Evolutionary conservation across 1,284 basidiomycete genomes (phyloP).

Genomic region (Ceratobasidium theobromae): DNA sequence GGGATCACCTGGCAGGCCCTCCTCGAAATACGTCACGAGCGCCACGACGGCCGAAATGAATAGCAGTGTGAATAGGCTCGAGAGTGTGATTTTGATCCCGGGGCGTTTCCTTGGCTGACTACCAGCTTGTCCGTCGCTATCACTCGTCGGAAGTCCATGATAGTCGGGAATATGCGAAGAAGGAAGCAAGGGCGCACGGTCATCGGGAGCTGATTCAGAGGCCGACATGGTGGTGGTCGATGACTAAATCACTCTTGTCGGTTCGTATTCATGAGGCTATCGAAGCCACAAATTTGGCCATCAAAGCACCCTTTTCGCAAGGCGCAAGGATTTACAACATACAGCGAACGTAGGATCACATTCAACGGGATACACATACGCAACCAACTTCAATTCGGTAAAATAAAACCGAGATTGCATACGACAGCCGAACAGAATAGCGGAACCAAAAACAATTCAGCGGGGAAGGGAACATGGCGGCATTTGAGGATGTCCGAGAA

Average conservation of each 20-base stretch:
- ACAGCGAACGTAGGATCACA: not conserved
- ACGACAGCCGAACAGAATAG: conserved; percentile 13
- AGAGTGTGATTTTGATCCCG: conserved; percentile 11
- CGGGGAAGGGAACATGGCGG: conserved; percentile 7
- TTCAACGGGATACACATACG: not conserved
- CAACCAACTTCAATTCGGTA: conserved; percentile 24
- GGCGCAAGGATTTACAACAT: not conserved
- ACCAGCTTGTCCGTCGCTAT: conserved; percentile 13
- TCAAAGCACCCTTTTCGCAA: not conserved
- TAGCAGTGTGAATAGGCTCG: conserved; percentile 29
- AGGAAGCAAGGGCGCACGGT: conserved; percentile 12
- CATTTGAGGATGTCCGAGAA: not conserved
- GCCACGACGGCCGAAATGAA: conserved; percentile 33
- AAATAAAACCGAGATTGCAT: conserved; percentile 15
- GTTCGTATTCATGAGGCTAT: not conserved
- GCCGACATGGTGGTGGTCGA: not conserved
- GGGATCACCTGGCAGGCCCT: conserved; percentile 58
- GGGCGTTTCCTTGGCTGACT: not conserved
- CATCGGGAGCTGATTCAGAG: not conserved
- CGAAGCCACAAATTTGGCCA: not conserved
- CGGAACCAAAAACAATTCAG: not conserved
- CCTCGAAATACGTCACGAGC: conserved; percentile 32
- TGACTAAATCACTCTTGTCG: too few species aligned
- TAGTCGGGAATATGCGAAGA: not conserved
- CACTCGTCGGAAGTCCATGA: not conserved